phyloP scores from a whole-genome alignment of 495 filamentous ascomycete genomes.

The Penicillium paxilli region DNA sequence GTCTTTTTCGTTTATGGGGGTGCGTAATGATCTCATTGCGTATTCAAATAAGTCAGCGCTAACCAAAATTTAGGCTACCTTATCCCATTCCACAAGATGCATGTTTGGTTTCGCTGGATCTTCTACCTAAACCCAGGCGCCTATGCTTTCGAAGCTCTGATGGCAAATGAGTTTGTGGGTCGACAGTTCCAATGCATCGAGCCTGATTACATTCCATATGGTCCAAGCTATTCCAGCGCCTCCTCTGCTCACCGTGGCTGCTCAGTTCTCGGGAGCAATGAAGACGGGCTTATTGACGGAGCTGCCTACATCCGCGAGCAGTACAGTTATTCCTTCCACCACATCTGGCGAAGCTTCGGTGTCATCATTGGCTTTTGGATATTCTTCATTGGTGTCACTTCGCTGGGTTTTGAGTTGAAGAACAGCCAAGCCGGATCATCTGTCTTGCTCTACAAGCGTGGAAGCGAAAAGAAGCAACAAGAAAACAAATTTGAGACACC shows the following conservation, averaged over 20 bases:
- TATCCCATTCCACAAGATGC: slow-evolving; percentile 75
- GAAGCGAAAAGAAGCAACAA: slow-evolving; percentile 36
- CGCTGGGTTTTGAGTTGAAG: slow-evolving; percentile 60
- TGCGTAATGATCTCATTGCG: slow-evolving; percentile 49
- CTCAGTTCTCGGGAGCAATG: slow-evolving; percentile 65
- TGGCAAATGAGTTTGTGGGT: slow-evolving; percentile 85
- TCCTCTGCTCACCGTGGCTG: slow-evolving; percentile 67
- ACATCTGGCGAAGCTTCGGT: slow-evolving; percentile 80
- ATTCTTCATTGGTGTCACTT: slow-evolving; percentile 68
- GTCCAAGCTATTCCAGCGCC: slow-evolving; percentile 57
- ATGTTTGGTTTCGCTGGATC: slow-evolving; percentile 85
- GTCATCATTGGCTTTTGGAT: slow-evolving; percentile 75
- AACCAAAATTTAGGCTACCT: slow-evolving; percentile 77
- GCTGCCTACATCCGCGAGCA: slow-evolving; percentile 62
- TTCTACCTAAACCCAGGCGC: slow-evolving; percentile 84
- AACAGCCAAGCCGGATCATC: slow-evolving; percentile 64
- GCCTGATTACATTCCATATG: slow-evolving; percentile 62
- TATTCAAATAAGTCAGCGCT: slow-evolving; percentile 48
- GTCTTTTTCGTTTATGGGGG: slow-evolving; percentile 79
- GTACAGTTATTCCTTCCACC: slow-evolving; percentile 59
- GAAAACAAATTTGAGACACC: slow-evolving; percentile 28
- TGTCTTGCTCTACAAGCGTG: slow-evolving; percentile 61
- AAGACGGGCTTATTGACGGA: slow-evolving; percentile 56
- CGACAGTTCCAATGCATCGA: slow-evolving; percentile 80
- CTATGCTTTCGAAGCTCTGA: slow-evolving; percentile 84